Conservation (phyloP, 2,329 filamentous ascomycete species). For the Huntiella savannae region DNA sequence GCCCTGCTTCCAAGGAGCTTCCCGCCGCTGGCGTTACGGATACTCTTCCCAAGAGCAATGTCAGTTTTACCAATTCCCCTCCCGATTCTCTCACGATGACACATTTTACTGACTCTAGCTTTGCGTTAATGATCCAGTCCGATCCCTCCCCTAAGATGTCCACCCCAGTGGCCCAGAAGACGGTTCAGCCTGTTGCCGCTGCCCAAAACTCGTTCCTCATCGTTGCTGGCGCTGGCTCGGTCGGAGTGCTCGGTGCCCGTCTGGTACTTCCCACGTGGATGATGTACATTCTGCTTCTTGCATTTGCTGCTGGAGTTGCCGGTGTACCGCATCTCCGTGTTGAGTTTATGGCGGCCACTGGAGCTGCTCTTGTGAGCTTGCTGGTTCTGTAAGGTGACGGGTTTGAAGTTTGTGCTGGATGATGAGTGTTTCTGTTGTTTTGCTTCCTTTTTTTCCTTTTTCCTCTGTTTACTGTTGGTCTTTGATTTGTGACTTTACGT, state of each 20-base stretch:
- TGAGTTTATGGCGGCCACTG: neutral
- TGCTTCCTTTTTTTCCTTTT: slow-evolving; percentile 6
- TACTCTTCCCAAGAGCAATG: no score
- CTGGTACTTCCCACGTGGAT: neutral
- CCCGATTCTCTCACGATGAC: no score
- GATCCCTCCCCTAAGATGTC: neutral
- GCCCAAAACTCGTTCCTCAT: neutral
- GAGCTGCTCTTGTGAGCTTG: slow-evolving; percentile 3
- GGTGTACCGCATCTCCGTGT: slow-evolving; percentile 3
- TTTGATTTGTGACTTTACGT: neutral
- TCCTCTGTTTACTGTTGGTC: neutral
- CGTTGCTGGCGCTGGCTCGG: neutral
- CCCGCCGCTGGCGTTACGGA: no score
- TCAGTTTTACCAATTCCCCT: no score
- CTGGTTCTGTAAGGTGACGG: neutral
- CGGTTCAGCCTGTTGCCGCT: slow-evolving; percentile 7
- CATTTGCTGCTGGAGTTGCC: neutral
- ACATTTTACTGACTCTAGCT: no score
- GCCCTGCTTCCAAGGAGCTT: no score
- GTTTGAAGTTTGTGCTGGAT: neutral
- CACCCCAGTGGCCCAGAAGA: neutral
- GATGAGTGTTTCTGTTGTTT: neutral
- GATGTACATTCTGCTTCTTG: slow-evolving; percentile 3
- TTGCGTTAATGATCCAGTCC: neutral
- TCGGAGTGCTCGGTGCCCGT: neutral